phyloP scores from a whole-genome alignment of 495 filamentous ascomycete genomes.

The Barbatosphaeria neglecta region DNA sequence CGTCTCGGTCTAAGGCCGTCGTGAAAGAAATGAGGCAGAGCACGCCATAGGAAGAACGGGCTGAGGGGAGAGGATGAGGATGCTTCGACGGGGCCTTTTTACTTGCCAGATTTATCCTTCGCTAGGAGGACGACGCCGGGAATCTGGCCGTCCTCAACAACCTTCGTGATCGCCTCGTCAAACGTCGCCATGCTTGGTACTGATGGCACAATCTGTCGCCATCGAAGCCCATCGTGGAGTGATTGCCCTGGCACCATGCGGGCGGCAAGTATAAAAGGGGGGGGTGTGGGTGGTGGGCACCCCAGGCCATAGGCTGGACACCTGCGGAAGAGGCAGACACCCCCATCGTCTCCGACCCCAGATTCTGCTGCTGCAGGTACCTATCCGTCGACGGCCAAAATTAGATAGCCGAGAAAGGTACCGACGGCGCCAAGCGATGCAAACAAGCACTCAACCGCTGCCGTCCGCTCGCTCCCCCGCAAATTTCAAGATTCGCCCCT shows the following conservation, averaged over 20 bases:
- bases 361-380: neutral
- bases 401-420: neutral
- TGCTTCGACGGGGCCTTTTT: no score
- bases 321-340: no score
- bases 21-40: no score
- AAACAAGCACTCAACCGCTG: neutral
- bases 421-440: neutral
- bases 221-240: neutral
- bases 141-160: slow-evolving; percentile 1
- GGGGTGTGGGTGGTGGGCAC: no score
- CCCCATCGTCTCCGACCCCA: no score
- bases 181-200: neutral
- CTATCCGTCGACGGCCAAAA: no score
- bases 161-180: neutral
- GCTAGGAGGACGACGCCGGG: slow-evolving; percentile 4
- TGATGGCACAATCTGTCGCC: neutral
- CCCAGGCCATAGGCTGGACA: no score
- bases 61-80: no score
- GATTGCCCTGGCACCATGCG: neutral
- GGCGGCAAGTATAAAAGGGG: neutral
- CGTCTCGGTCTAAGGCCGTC: no score
- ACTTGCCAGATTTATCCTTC: slow-evolving; percentile 4
- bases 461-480: neutral
- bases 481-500: neutral
- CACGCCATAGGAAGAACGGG: no score